Percentiles rank a stretch among this genome's conserved stretches.
Conservation (phyloP, 805 yeast species). For the Phaffomyces antillensis region DNA sequence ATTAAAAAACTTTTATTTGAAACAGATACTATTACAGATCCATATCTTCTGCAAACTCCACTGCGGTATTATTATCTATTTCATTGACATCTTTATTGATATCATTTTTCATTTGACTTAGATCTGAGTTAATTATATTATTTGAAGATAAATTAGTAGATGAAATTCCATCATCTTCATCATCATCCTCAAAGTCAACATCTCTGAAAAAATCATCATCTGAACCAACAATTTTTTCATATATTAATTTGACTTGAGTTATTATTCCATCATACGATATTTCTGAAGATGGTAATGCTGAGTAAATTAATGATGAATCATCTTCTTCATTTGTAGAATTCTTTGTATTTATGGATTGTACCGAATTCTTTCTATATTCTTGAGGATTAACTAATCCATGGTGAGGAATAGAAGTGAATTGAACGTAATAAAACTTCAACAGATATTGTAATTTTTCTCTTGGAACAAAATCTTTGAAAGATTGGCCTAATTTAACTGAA, state of each 20-base stretch:
- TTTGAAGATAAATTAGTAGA: background rate
- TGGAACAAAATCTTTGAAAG: constrained; percentile 79
- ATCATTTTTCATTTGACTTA: background rate
- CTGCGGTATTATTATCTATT: constrained; percentile 23
- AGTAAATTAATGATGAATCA: constrained; percentile 29
- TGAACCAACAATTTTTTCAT: constrained; percentile 77
- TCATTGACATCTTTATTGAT: constrained; percentile 1
- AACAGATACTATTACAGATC: constrained; percentile 12
- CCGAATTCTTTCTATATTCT: constrained; percentile 30
- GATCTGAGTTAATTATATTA: background rate
- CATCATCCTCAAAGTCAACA: constrained; percentile 88
- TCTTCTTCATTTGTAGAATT: constrained; percentile 29
- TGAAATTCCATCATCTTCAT: constrained; percentile 47
- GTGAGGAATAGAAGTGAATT: constrained; percentile 49
- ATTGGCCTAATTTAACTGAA: constrained; percentile 80
- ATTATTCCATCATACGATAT: constrained; percentile 88
- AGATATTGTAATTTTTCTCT: constrained; percentile 59
- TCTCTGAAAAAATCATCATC: constrained; percentile 89
- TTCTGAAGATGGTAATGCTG: constrained; percentile 74
- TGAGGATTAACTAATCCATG: constrained; percentile 43
- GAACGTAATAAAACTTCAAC: constrained; percentile 55
- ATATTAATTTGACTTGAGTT: constrained; percentile 70
- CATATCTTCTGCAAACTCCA: constrained; percentile 33
- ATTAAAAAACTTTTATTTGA: too few species aligned
- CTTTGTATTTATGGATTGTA: constrained; percentile 20